A percentile compares a stretch with the other conserved stretches of the same genome.
Evolutionary conservation across 148 eudicot genomes (phyloP).

Genomic region (Rheum nobile): DNA sequence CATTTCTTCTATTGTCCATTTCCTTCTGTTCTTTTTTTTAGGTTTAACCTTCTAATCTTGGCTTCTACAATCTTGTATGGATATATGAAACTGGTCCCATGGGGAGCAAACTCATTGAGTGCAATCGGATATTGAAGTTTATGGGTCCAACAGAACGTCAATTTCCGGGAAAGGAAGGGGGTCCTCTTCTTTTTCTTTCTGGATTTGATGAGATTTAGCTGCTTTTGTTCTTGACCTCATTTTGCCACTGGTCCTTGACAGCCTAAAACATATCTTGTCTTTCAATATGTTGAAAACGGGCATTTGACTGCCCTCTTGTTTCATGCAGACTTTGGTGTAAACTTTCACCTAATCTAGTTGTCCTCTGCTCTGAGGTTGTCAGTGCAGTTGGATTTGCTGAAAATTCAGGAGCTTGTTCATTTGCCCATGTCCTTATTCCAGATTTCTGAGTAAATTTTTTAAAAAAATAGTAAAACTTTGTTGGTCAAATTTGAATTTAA

Average conservation of each 20-base stretch:
- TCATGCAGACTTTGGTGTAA: neutral
- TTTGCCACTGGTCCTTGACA: neutral
- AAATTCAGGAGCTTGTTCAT: neutral
- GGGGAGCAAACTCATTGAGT: neutral
- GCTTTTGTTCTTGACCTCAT: neutral
- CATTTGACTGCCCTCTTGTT: neutral
- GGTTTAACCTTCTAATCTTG: neutral
- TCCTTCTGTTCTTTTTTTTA: neutral
- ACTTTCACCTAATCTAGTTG: neutral
- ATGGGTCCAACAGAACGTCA: neutral
- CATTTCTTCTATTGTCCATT: neutral
- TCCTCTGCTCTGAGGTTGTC: neutral
- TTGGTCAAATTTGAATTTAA: neutral
- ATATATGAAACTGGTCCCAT: neutral
- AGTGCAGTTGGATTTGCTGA: neutral
- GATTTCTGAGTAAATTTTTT: no score
- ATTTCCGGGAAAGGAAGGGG: neutral
- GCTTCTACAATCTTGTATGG: neutral
- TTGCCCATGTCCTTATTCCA: neutral
- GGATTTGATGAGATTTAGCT: neutral
- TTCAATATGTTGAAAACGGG: neutral
- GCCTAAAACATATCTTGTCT: neutral
- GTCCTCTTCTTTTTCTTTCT: neutral
- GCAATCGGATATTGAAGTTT: neutral
- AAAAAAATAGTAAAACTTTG: neutral